A percentile compares a stretch with the other conserved stretches of the same genome.
phyloP scores from a whole-genome alignment of 2,329 filamentous ascomycete genomes.

The Lojkania enalia region DNA sequence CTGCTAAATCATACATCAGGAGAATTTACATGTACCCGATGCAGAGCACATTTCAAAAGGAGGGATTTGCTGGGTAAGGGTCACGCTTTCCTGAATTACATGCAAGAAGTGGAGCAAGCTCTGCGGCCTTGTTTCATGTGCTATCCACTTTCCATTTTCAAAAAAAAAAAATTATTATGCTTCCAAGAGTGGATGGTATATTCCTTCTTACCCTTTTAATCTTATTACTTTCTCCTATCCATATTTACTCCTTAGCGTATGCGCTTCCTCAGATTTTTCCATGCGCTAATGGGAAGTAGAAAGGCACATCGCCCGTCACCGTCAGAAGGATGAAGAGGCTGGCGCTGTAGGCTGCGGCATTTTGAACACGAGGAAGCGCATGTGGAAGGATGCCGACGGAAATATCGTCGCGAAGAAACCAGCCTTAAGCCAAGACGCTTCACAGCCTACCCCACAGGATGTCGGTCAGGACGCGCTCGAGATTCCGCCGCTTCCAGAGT shows the following conservation, averaged over 20 bases:
- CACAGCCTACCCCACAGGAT: conserved; percentile 13
- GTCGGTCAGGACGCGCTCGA: conserved; percentile 19
- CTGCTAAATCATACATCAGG: conserved; percentile 77
- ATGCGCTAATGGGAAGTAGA: conserved; percentile 46
- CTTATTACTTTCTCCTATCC: not conserved
- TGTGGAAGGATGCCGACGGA: conserved; percentile 60
- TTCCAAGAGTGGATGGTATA: conserved; percentile 20
- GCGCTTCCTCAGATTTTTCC: not conserved
- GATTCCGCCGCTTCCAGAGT: conserved; percentile 19
- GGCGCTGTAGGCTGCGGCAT: conserved; percentile 56
- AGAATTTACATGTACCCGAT: conserved; percentile 61
- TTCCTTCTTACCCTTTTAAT: not conserved
- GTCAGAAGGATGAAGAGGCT: conserved; percentile 60
- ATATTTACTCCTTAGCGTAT: not conserved
- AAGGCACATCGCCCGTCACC: conserved; percentile 60
- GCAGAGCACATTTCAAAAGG: conserved; percentile 63
- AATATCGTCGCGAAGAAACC: conserved; percentile 55
- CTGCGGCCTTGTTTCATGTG: conserved; percentile 10
- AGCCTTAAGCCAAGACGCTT: conserved; percentile 16
- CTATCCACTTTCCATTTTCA: conserved; percentile 13
- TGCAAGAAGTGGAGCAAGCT: not conserved
- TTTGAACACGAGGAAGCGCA: conserved; percentile 59
- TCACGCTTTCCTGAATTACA: not conserved
- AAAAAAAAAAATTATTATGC: too few species aligned
- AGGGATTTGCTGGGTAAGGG: conserved; percentile 60